Conservation (phyloP, 306 rosid species). For the Purshia tridentata region DNA sequence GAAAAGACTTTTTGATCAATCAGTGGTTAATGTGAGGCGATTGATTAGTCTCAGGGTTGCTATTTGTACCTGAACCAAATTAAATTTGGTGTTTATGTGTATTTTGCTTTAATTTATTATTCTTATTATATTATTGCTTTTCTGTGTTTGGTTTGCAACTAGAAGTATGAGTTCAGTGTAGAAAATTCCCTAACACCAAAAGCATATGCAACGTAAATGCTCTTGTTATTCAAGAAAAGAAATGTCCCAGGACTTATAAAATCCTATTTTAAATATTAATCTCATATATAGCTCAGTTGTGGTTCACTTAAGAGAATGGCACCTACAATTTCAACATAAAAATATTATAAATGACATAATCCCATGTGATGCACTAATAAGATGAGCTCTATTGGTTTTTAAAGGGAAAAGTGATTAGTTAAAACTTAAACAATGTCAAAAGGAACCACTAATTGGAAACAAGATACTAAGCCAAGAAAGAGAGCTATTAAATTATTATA, state of each 20-base stretch:
- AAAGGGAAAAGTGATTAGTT: neutral
- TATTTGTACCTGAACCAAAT: too few relatives aligned
- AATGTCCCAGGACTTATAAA: too few relatives aligned
- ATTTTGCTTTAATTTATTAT: neutral
- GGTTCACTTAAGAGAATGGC: neutral
- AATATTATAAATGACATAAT: neutral
- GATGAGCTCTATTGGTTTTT: neutral
- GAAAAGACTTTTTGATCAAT: too few relatives aligned
- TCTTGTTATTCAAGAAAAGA: too few relatives aligned
- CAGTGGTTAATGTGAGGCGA: too few relatives aligned
- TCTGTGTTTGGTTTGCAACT: neutral
- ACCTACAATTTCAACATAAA: neutral
- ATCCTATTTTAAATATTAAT: too few relatives aligned
- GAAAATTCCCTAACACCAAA: neutral
- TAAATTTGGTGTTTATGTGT: neutral
- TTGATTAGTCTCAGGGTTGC: too few relatives aligned
- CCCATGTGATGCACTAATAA: neutral
- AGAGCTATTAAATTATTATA: constrained; percentile 2
- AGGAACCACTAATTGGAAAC: neutral
- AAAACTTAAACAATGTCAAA: neutral
- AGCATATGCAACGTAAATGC: neutral
- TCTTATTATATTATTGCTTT: neutral
- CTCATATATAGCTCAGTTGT: too few relatives aligned
- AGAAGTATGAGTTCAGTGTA: neutral
- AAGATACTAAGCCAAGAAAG: neutral